Conservation (phyloP, 768 basidiomycete genomes). For the Collybia sp. region DNA sequence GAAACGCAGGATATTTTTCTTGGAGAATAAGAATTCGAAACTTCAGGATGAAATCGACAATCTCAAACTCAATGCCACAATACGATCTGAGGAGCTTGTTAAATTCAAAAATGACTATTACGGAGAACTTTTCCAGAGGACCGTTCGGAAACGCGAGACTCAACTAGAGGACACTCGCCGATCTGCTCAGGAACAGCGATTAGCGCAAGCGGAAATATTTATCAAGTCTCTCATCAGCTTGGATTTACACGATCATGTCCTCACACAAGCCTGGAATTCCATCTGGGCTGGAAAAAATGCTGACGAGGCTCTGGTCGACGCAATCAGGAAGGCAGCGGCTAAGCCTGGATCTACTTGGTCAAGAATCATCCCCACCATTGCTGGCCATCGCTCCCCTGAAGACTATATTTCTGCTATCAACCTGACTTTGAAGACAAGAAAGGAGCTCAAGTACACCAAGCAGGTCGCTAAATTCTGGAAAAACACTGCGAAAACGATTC, state of each 20-base stretch:
- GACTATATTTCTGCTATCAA: conserved; percentile 29
- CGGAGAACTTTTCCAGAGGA: conserved; percentile 20
- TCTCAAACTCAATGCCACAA: conserved; percentile 17
- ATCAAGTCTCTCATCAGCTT: conserved; percentile 31
- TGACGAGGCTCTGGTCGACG: conserved; percentile 37
- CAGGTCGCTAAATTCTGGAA: conserved; percentile 36
- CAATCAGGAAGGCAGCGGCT: conserved; percentile 36
- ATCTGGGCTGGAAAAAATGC: conserved; percentile 25
- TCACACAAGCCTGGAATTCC: conserved; percentile 22
- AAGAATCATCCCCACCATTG: conserved; percentile 29
- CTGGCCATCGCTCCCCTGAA: conserved; percentile 23
- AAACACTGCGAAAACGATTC: conserved; percentile 21
- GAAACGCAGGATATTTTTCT: conserved; percentile 14
- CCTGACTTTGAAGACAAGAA: conserved; percentile 22
- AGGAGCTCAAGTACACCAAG: conserved; percentile 24
- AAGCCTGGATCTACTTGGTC: conserved; percentile 37
- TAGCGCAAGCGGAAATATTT: conserved; percentile 27
- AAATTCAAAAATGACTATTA: conserved; percentile 20
- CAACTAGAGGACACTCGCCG: conserved; percentile 22
- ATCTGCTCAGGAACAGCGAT: conserved; percentile 16
- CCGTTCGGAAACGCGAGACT: conserved; percentile 12
- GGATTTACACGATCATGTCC: conserved; percentile 25
- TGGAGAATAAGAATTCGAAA: conserved; percentile 18
- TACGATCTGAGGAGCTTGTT: conserved; percentile 19
- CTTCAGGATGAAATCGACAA: conserved; percentile 14